phyloP scores from a whole-genome alignment of 768 basidiomycete genomes.

The Galerina sulciceps region DNA sequence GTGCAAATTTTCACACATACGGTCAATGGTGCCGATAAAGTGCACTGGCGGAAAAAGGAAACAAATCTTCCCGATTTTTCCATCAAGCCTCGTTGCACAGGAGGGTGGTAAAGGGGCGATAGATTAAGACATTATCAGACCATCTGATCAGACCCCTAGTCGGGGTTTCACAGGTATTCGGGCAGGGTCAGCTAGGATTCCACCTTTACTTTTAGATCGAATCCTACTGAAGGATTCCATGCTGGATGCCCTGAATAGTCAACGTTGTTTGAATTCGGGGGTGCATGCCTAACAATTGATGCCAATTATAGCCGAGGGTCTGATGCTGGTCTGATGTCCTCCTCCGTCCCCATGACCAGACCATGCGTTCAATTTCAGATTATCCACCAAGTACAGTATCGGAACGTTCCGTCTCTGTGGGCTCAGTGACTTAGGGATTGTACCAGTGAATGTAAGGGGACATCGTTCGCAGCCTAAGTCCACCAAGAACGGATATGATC shows the following conservation, averaged over 20 bases:
- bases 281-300: slow-evolving; percentile 13
- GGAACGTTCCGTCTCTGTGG: not conserved
- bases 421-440: not conserved
- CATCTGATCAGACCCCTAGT: slow-evolving; percentile 17
- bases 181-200: slow-evolving; percentile 10
- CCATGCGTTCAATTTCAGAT: slow-evolving; percentile 19
- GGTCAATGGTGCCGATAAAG: slow-evolving; percentile 11
- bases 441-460: not conserved
- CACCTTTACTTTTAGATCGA: not conserved
- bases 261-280: slow-evolving; percentile 20
- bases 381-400: too few species aligned
- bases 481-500: too few species aligned
- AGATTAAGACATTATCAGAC: slow-evolving; percentile 14
- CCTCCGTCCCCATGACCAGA: slow-evolving; percentile 21
- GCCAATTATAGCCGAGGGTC: slow-evolving; percentile 16
- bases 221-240: slow-evolving; percentile 9
- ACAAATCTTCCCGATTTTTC: slow-evolving; percentile 32
- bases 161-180: not conserved
- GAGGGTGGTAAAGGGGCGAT: slow-evolving; percentile 15
- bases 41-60: slow-evolving; percentile 24
- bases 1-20: slow-evolving; percentile 14
- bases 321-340: slow-evolving; percentile 12
- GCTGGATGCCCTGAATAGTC: not conserved
- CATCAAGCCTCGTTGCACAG: slow-evolving; percentile 22
- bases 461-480: not conserved